Percentiles rank a stretch among this genome's conserved stretches.
These are phyloP conservation scores for Gaertneriomyces sp. DNA, from an alignment of 192 early-diverging fungal genomes.

Conservation along the genomic window DNA sequence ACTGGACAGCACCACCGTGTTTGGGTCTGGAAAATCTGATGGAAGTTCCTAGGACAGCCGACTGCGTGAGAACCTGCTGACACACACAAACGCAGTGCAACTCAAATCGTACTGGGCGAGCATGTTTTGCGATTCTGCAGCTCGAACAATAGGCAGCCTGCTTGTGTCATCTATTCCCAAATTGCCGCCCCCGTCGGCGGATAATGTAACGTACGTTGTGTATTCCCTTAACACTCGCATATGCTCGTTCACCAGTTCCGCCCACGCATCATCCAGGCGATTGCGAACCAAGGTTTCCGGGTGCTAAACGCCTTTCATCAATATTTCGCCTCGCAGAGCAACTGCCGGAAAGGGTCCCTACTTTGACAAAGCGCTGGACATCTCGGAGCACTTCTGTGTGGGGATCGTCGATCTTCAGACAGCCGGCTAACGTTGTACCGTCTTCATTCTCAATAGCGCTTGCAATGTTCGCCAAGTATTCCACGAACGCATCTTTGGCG, in stretches of 20 bases:
- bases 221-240: background rate
- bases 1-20: slow-evolving; percentile 61
- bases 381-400: slow-evolving; percentile 6
- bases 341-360: background rate
- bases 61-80: background rate
- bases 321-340: background rate
- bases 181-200: background rate
- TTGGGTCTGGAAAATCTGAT: slow-evolving; percentile 41
- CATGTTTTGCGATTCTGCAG: slow-evolving; percentile 27
- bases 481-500: slow-evolving; percentile 3
- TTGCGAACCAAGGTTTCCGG: slow-evolving; percentile 4
- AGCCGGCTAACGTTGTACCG: slow-evolving; percentile 5
- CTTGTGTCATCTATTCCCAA: background rate
- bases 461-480: slow-evolving; percentile 11
- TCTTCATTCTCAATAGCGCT: slow-evolving; percentile 14
- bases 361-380: slow-evolving; percentile 3
- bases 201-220: background rate
- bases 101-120: slow-evolving; percentile 25
- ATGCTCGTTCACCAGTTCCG: slow-evolving; percentile 18
- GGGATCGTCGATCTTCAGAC: slow-evolving; percentile 4
- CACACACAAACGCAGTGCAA: background rate
- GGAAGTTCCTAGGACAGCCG: slow-evolving; percentile 41
- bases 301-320: background rate
- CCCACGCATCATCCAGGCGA: slow-evolving; percentile 3
- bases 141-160: background rate